A percentile compares a stretch with the other conserved stretches of the same genome.
Conservation (phyloP, 768 basidiomycete species). For the Fibroporia radiculosa region DNA sequence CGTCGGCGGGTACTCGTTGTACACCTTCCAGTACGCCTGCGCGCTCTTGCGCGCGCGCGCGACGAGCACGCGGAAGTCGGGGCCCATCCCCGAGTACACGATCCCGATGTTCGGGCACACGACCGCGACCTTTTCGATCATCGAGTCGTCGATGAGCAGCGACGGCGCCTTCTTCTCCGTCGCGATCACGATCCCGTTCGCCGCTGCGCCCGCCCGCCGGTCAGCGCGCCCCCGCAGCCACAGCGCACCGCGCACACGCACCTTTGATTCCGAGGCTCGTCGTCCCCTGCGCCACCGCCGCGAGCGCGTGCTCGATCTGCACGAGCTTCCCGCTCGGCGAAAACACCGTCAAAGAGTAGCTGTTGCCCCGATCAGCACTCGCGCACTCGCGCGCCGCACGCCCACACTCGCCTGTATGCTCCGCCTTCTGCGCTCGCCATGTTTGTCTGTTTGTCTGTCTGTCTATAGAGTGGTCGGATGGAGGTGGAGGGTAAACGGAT, state of each 20-base stretch:
- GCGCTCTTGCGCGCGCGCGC: conserved; percentile 95
- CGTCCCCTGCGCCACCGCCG: conserved; percentile 90
- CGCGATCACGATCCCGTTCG: conserved; percentile 98
- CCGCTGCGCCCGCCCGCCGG: conserved; percentile 46
- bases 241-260: conserved; percentile 24
- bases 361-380: conserved; percentile 22
- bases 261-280: conserved; percentile 99
- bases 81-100: conserved; percentile 99
- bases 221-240: not conserved
- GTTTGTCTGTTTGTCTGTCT: not conserved
- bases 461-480: no score
- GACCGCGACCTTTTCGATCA: conserved; percentile 95
- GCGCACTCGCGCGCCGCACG: not conserved
- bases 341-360: conserved; percentile 99
- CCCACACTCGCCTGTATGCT: conserved; percentile 27
- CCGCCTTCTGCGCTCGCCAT: conserved; percentile 71
- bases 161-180: conserved; percentile 99
- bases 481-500: no score
- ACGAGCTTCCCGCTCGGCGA: conserved; percentile 98
- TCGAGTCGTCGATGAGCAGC: conserved; percentile 94
- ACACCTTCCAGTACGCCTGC: conserved; percentile 99
- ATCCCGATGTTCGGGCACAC: conserved; percentile 99
- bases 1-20: conserved; percentile 97
- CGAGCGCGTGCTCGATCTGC: conserved; percentile 99
- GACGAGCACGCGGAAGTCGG: conserved; percentile 93